Evolutionary conservation across 2,329 filamentous ascomycete species (phyloP).

Genomic region (Penicillium sclerotigenum): DNA sequence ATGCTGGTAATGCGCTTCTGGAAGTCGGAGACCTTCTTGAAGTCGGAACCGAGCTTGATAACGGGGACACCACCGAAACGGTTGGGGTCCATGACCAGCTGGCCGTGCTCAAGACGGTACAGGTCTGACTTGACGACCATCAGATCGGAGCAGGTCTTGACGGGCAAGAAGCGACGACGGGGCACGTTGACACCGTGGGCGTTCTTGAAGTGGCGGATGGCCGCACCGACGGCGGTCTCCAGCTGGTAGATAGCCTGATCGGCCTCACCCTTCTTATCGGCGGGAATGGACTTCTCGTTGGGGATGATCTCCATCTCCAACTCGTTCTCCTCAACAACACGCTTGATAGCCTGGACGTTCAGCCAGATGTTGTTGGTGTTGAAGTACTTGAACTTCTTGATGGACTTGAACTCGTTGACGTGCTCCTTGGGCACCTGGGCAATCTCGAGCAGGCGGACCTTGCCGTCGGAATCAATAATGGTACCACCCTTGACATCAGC

Average conservation of each 20-base stretch:
- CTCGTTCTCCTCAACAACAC: constrained; percentile 96
- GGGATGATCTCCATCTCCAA: constrained; percentile 99
- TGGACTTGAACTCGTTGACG: constrained; percentile 99
- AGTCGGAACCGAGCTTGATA: constrained; percentile 98
- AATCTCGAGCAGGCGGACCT: constrained; percentile 94
- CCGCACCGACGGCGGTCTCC: constrained; percentile 96
- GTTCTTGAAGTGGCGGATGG: constrained; percentile 98
- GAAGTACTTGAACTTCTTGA: constrained; percentile 99
- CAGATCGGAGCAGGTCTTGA: constrained; percentile 99
- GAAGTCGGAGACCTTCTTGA: constrained; percentile 96
- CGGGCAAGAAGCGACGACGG: constrained; percentile 93
- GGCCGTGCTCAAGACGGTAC: constrained; percentile 97
- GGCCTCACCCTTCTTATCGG: constrained; percentile 99
- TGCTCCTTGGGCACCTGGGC: constrained; percentile 99
- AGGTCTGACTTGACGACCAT: constrained; percentile 99
- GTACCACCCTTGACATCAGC: constrained; percentile 99
- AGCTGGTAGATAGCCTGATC: constrained; percentile 97
- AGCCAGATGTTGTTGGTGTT: constrained; percentile 99
- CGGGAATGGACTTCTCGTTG: constrained; percentile 97
- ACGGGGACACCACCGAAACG: constrained; percentile 94
- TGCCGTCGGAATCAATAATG: constrained; percentile 98
- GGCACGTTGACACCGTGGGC: constrained; percentile 99
- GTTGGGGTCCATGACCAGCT: constrained; percentile 93
- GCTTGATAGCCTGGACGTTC: constrained; percentile 96
- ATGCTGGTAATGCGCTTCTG: constrained; percentile 52